Evolutionary conservation across 2,329 filamentous ascomycete genomes (phyloP), one percentile per base, ranked within the genome.

Genomic region (Colletotrichum liriopes): DNA sequence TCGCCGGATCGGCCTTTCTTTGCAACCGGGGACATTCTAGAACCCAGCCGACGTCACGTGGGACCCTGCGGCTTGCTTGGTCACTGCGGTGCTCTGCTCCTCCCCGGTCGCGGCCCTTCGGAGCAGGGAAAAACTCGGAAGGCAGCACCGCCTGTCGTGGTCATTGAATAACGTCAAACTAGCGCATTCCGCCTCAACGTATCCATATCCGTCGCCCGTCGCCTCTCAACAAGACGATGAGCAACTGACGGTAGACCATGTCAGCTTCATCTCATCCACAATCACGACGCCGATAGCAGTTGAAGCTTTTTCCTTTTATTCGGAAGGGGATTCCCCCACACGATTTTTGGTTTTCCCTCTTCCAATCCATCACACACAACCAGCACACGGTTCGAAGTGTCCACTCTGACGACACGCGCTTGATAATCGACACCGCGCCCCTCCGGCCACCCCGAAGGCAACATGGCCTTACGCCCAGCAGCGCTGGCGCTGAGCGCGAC

Each of bases 61-160:
- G 26, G 26, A 14, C 14, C 29, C 20, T 43, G 45, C 12, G 18
- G n/a, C 37, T 29, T 56, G 29, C 43, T 32, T 55, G 23, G 16
- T 7, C 32, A 20, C 41, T 56, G 56, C 26, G 26, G 23, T 29
- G 32, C 39, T 18, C 41, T 14, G 39, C 26, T 16, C 29, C 11
- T 11, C 54, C 26, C 70, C 59, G 55, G 70, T 70, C 66, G 59
- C 59, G 70, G 65, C 60, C 52, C 39, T 49, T 69, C 71, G 71
- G 54, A 56, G 63, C 59, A 65, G 61, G 72, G 60, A 73, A 74
- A 74, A 74, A 65, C 63, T 73, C 72, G 72, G 65, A 69, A 73
- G 64, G 65, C 65, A 65, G 61, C 64, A 62, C 67, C 55, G 29
- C 26, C 47, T 65, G 60, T 56, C 58, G 45, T 55, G 63, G 69